Evolutionary conservation across 2,329 filamentous ascomycete genomes (phyloP).

Genomic region (Ophiocordyceps camponoti-floridani): DNA sequence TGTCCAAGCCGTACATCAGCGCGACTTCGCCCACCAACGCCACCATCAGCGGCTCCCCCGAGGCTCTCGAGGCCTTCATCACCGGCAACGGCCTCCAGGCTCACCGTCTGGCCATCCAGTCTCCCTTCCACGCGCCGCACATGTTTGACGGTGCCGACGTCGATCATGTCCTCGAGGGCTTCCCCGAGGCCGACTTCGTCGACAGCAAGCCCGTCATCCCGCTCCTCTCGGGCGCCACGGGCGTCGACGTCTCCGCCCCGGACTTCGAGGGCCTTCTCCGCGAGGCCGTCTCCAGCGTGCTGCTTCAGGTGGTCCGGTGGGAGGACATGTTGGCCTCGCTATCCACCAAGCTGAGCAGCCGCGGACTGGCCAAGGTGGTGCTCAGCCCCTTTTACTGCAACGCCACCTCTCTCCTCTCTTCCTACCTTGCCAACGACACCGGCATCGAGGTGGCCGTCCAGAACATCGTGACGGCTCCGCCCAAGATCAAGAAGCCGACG

Average conservation of each 20-base stretch:
- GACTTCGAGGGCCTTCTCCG: neutral
- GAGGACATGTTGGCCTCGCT: neutral
- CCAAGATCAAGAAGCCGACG: neutral
- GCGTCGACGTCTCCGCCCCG: neutral
- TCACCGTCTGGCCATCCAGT: constrained; percentile 6
- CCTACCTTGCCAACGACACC: neutral
- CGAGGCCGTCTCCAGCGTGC: neutral
- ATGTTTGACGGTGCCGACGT: constrained; percentile 4
- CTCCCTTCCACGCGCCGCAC: constrained; percentile 9
- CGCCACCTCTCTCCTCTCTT: neutral
- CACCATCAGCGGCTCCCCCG: constrained; percentile 9
- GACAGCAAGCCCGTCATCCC: neutral
- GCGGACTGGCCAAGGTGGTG: neutral
- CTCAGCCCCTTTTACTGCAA: constrained; percentile 1
- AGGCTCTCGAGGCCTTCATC: constrained; percentile 5
- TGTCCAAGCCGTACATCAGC: constrained; percentile 7
- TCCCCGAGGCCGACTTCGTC: neutral
- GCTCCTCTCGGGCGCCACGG: neutral
- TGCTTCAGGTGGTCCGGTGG: neutral
- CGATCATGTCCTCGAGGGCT: neutral
- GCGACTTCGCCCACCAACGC: constrained; percentile 6
- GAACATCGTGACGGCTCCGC: neutral
- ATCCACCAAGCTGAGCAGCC: neutral
- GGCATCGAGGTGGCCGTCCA: neutral
- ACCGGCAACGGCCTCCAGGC: constrained; percentile 2